These are phyloP conservation scores for Metschnikowia baotianmanensis DNA, from an alignment of 805 yeast genomes.

Conservation along the genomic window DNA sequence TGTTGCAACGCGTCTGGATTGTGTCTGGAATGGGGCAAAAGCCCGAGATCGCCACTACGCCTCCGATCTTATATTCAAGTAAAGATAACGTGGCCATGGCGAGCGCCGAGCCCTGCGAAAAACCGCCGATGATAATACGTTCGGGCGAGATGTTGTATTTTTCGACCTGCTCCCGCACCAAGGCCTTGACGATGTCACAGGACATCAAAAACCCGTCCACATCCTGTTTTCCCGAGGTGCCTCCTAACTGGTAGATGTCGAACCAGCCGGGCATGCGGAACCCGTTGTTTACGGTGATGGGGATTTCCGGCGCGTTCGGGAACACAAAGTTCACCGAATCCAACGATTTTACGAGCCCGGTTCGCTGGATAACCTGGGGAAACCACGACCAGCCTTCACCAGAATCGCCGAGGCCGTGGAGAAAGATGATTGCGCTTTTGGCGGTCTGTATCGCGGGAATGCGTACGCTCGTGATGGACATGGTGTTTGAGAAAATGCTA, in stretches of 20 bases:
- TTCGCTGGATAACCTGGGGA: constrained; percentile 56
- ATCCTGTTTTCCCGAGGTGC: constrained; percentile 48
- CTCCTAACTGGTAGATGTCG: constrained; percentile 61
- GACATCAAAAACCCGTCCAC: constrained; percentile 51
- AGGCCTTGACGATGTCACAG: constrained; percentile 42
- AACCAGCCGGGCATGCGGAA: constrained; percentile 82
- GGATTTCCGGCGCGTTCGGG: constrained; percentile 82
- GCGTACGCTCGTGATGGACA: constrained; percentile 26
- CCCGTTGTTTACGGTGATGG: constrained; percentile 69
- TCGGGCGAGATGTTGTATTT: constrained; percentile 52
- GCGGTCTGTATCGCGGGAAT: constrained; percentile 31
- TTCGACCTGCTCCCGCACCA: constrained; percentile 53
- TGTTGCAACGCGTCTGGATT: constrained; percentile 20
- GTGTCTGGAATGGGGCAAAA: constrained; percentile 46
- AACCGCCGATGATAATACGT: constrained; percentile 88
- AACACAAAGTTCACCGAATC: constrained; percentile 63
- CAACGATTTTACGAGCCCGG: constrained; percentile 47
- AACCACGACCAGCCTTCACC: constrained; percentile 89
- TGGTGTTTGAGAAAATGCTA: neutral
- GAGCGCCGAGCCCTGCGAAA: constrained; percentile 90
- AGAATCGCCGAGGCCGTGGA: constrained; percentile 91
- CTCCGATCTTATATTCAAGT: constrained; percentile 66
- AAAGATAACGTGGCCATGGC: constrained; percentile 59
- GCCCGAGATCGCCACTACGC: constrained; percentile 75
- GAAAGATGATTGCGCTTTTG: constrained; percentile 60